These are phyloP conservation scores for Candida xyloterini DNA, from an alignment of 805 yeast genomes.

Conservation along the genomic window DNA sequence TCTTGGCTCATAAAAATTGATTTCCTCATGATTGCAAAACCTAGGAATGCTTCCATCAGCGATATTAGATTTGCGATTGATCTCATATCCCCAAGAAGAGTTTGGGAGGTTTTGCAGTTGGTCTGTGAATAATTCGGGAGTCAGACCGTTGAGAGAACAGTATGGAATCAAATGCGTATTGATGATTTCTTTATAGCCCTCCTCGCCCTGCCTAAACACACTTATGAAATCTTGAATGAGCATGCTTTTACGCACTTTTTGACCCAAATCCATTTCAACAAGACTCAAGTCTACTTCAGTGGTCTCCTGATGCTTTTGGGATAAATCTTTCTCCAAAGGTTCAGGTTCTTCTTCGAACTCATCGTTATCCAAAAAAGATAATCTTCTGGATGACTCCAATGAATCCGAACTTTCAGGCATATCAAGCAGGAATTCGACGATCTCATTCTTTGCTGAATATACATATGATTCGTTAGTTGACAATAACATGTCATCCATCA, in stretches of 20 bases:
- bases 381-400: conserved; percentile 1
- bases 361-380: conserved; percentile 7
- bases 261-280: not conserved
- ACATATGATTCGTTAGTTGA: conserved; percentile 3
- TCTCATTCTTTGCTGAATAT: conserved; percentile 1
- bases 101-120: conserved; percentile 2
- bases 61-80: conserved; percentile 12
- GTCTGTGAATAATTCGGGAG: conserved; percentile 8
- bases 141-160: conserved; percentile 15
- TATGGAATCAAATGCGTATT: conserved; percentile 16
- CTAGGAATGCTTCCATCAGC: not conserved
- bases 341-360: not conserved
- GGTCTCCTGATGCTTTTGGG: not conserved
- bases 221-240: conserved; percentile 13
- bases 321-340: not conserved
- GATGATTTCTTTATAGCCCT: conserved; percentile 9
- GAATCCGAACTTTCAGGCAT: conserved; percentile 4
- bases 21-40: conserved; percentile 5
- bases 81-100: conserved; percentile 10
- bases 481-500: not conserved
- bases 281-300: not conserved
- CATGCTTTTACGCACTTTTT: conserved; percentile 9
- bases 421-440: conserved; percentile 4
- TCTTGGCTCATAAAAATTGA: conserved; percentile 19
- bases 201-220: conserved; percentile 9